These are phyloP conservation scores for Spizellomyces punctatus DNA, from an alignment of 192 early-diverging fungal species.

Conservation along the genomic window DNA sequence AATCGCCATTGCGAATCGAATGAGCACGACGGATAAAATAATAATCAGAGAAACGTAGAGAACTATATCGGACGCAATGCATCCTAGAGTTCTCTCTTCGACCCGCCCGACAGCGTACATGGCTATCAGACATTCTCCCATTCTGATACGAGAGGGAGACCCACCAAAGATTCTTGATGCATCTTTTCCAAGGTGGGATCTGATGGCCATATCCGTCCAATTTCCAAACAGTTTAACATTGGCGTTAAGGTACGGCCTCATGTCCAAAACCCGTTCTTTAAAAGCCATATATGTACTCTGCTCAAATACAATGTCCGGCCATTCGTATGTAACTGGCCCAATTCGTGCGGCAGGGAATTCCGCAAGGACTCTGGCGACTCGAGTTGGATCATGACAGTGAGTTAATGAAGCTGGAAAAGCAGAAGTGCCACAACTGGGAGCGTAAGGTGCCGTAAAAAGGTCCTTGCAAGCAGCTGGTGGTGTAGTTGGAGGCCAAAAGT, in stretches of 20 bases:
- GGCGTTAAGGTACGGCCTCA: slow-evolving; percentile 35
- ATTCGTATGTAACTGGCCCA: slow-evolving; percentile 35
- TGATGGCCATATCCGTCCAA: slow-evolving; percentile 22
- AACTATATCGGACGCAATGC: slow-evolving; percentile 39
- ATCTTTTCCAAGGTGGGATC: slow-evolving; percentile 28
- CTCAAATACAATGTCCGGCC: slow-evolving; percentile 23
- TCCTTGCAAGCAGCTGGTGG: slow-evolving; percentile 14
- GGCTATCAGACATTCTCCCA: slow-evolving; percentile 31
- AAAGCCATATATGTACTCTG: slow-evolving; percentile 39
- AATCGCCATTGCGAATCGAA: slow-evolving; percentile 71
- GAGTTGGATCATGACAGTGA: slow-evolving; percentile 31
- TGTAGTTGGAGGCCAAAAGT: slow-evolving; percentile 25
- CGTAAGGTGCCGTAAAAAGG: slow-evolving; percentile 4
- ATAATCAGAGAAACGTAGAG: slow-evolving; percentile 42
- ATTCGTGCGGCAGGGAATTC: background rate
- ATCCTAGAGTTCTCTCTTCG: slow-evolving; percentile 31
- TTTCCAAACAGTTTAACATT: slow-evolving; percentile 22
- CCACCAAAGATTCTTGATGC: slow-evolving; percentile 18
- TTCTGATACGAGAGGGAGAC: slow-evolving; percentile 10
- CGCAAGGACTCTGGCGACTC: background rate
- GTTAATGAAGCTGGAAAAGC: slow-evolving; percentile 4
- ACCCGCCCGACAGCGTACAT: slow-evolving; percentile 38
- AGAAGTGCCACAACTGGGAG: slow-evolving; percentile 25
- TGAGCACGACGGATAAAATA: slow-evolving; percentile 36
- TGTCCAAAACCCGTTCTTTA: slow-evolving; percentile 37